A percentile compares a stretch with the other conserved stretches of the same genome.
Conservation (phyloP, 2,329 filamentous ascomycete genomes). For the Parascedosporium putredinis region DNA sequence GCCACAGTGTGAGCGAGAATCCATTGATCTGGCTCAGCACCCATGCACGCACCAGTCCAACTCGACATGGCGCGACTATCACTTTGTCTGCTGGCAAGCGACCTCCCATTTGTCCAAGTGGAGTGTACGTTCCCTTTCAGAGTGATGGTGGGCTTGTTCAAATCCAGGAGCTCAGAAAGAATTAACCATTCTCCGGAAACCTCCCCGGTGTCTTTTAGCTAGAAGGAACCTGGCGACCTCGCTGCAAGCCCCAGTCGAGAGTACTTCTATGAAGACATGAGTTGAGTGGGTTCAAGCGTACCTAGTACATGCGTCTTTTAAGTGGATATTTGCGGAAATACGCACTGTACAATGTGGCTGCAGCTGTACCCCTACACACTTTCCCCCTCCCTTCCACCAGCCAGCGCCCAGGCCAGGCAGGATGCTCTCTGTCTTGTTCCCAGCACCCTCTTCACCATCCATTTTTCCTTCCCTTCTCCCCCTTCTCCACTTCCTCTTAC, state of each 20-base stretch:
- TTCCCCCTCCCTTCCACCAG: slow-evolving; percentile 5
- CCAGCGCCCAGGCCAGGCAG: slow-evolving; percentile 4
- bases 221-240: neutral
- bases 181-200: neutral
- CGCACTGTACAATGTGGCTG: neutral
- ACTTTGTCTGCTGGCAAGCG: too few species aligned
- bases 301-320: too few species aligned
- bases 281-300: neutral
- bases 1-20: neutral
- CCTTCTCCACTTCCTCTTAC: slow-evolving; percentile 8
- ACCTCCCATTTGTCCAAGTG: too few species aligned
- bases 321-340: neutral
- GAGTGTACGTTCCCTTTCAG: too few species aligned
- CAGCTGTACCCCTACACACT: slow-evolving; percentile 2
- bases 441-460: slow-evolving; percentile 4
- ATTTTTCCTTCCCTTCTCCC: slow-evolving; percentile 2
- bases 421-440: slow-evolving; percentile 6
- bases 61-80: neutral
- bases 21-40: neutral
- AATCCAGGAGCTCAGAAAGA: neutral
- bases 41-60: neutral
- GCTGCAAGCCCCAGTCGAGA: neutral
- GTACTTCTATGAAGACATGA: neutral
- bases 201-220: neutral
- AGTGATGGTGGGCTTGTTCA: too few species aligned